These are phyloP conservation scores for Fonsecaea monophora DNA, from an alignment of 2,329 filamentous ascomycete species.

Conservation along the genomic window DNA sequence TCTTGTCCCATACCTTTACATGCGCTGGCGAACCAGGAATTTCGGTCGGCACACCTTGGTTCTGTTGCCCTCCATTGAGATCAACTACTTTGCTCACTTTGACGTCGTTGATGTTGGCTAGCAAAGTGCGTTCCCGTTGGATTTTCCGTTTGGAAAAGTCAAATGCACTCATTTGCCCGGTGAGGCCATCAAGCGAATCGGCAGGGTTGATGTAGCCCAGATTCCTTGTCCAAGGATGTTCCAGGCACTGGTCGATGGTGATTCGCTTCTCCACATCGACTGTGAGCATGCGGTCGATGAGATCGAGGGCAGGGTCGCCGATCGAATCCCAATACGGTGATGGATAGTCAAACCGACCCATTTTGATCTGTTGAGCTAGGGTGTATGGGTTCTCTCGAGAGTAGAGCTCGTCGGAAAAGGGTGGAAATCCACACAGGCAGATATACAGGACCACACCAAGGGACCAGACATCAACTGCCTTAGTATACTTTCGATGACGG, in stretches of 20 bases:
- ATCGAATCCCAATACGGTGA: conserved; percentile 95
- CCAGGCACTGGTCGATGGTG: conserved; percentile 86
- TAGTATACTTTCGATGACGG: conserved; percentile 85
- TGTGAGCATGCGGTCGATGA: conserved; percentile 94
- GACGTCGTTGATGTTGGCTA: conserved; percentile 81
- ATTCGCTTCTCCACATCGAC: conserved; percentile 84
- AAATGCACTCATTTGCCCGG: conserved; percentile 80
- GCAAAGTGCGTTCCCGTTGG: conserved; percentile 80
- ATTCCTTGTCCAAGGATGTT: conserved; percentile 83
- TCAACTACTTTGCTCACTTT: conserved; percentile 65
- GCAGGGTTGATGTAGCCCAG: conserved; percentile 61
- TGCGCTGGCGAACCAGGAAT: conserved; percentile 48
- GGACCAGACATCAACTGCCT: conserved; percentile 95
- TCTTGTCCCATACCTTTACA: conserved; percentile 79
- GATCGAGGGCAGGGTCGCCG: conserved; percentile 83
- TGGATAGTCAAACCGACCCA: conserved; percentile 89
- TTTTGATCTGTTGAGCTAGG: conserved; percentile 86
- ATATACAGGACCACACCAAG: conserved; percentile 98
- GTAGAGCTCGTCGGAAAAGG: conserved; percentile 93
- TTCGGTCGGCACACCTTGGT: conserved; percentile 22
- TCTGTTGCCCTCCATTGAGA: conserved; percentile 32
- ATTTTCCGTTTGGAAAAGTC: conserved; percentile 85
- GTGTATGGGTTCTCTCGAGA: conserved; percentile 81
- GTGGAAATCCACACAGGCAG: conserved; percentile 93
- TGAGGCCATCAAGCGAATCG: conserved; percentile 91